Evolutionary conservation across 192 early-diverging fungal genomes (phyloP).

Genomic region (Rhizophlyctis rosea): DNA sequence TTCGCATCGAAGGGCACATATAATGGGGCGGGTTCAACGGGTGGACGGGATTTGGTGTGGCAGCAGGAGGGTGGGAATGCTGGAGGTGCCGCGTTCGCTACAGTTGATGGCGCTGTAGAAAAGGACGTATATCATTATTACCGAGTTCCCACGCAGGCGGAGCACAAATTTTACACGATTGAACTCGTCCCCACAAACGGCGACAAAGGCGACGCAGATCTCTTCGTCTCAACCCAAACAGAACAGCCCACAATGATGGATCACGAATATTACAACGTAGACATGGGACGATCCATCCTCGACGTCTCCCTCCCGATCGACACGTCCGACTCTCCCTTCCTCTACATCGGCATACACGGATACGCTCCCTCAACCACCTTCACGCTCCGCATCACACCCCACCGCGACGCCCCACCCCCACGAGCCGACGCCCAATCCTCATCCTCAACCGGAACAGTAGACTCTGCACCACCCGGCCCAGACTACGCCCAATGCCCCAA

Average conservation of each 20-base stretch:
- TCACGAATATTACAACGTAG: constrained; percentile 31
- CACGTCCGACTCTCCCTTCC: constrained; percentile 8
- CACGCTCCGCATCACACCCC: neutral
- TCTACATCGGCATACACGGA: constrained; percentile 31
- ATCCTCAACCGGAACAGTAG: constrained; percentile 10
- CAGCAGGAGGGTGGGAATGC: neutral
- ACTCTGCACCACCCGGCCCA: no score
- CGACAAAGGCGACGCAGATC: constrained; percentile 32
- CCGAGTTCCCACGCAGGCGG: constrained; percentile 6
- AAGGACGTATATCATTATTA: constrained; percentile 11
- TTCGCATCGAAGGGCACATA: constrained; percentile 1
- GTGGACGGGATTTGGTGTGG: constrained; percentile 1
- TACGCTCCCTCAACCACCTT: neutral
- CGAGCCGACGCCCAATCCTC: neutral
- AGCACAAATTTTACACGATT: neutral
- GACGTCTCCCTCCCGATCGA: constrained; percentile 3
- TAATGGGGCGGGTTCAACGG: neutral
- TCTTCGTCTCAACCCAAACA: constrained; percentile 29
- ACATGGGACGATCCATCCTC: constrained; percentile 13
- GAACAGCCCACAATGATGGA: constrained; percentile 34
- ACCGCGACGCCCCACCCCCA: neutral
- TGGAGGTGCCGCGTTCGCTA: neutral
- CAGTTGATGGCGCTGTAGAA: constrained; percentile 4
- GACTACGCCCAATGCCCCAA: constrained; percentile 70
- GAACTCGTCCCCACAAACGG: constrained; percentile 9